Percentiles rank a stretch among this genome's conserved stretches.
Conservation (phyloP, 805 yeast genomes). For the Suhomyces faveliae region DNA sequence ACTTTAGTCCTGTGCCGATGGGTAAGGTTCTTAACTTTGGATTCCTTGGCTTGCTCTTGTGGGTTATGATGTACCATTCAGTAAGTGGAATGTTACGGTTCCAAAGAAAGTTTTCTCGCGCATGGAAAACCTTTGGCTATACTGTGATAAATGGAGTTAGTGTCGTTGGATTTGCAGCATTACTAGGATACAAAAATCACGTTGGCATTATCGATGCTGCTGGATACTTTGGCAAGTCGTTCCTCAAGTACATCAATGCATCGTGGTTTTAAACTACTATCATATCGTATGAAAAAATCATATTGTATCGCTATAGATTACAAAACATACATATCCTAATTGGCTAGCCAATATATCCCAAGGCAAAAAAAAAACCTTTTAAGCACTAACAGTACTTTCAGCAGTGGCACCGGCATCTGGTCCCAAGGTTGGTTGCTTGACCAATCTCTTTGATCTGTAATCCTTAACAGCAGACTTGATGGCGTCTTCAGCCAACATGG, state of each 20-base stretch:
- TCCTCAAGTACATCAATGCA: conserved; percentile 25
- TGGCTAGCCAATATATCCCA: no score
- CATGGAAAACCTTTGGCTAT: conserved; percentile 47
- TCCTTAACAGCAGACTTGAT: conserved; percentile 96
- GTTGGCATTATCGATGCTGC: conserved; percentile 16
- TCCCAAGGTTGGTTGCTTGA: conserved; percentile 57
- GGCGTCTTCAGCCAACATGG: conserved; percentile 99
- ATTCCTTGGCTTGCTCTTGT: conserved; percentile 33
- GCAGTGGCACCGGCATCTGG: conserved; percentile 7
- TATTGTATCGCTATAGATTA: neutral
- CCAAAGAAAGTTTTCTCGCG: conserved; percentile 36
- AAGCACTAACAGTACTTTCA: conserved; percentile 14
- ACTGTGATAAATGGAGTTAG: conserved; percentile 35
- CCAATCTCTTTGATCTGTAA: conserved; percentile 76
- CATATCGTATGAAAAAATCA: neutral
- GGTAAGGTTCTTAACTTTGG: conserved; percentile 29
- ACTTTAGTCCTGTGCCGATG: conserved; percentile 12
- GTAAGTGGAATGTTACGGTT: conserved; percentile 53
- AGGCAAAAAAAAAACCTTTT: no score
- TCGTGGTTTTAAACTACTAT: conserved; percentile 7
- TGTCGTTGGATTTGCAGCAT: conserved; percentile 35
- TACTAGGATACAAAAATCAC: conserved; percentile 25
- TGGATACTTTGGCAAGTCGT: conserved; percentile 31
- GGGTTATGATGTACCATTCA: conserved; percentile 50
- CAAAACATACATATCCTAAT: neutral